Evolutionary conservation across 441 rosid genomes (phyloP), one percentile per base, ranked within the genome.

Genomic region (Breynia disticha): DNA sequence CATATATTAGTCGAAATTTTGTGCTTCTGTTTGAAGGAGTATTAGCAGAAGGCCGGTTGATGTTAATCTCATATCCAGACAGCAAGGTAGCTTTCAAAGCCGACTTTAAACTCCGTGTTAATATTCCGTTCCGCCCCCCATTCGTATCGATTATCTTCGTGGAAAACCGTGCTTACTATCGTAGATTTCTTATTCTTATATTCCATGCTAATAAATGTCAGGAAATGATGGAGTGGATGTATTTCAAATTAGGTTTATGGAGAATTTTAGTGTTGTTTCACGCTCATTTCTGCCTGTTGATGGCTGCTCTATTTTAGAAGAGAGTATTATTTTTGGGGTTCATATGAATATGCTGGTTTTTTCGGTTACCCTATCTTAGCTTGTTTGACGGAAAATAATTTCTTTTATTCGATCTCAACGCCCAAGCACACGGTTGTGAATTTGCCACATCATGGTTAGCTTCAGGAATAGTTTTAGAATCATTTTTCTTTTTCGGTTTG

Each of bases 121-220:
- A 28, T 63, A 48, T 62, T 46, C n/a, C n/a, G n/a, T n/a, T n/a
- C 32, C 32, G 32, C 32, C 32, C 32, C 48, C 22, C 16, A 20
- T 43, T 19, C n/a, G 19, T 51, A 37, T 12, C 47, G 46, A 50
- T 37, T 54, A 46, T 65, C 56, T 62, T 47, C 38, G 60, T 60
- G 17, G 14, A 48, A 42, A 45, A 59, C 53, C 17, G 44, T 62
- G n/a, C 46, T 11, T 69, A 61, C 65, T 48, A 41, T 55, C 50
- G 32, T 52, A 44, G 62, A 63, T 60, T 48, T 21, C 53, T 45
- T 53, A 56, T 59, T 65, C 57, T 11, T 62, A 56, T 42, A 13
- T 52, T 48, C 20, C n/a, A 35, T 67, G 56, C 53, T 61, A 76
- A 74, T 79, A 72, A 78, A 52, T 50, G 45, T 41, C 3, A 61